Evolutionary conservation across 139 green algal species (phyloP), one percentile per base, ranked within the genome.

Genomic region (Tetradesmus lagerheimii): DNA sequence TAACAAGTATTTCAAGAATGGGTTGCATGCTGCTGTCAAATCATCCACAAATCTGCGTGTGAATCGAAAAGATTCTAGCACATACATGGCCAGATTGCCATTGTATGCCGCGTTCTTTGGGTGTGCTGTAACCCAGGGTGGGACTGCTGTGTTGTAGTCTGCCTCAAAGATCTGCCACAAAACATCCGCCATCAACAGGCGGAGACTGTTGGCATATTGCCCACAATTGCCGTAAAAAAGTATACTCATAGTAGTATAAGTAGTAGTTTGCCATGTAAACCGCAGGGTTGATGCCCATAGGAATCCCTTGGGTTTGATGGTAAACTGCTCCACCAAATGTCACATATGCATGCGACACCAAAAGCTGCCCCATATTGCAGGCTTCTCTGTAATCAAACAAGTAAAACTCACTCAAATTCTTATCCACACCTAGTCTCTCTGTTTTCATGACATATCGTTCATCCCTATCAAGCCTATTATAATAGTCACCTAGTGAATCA

Each of bases 11-110:
- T 16, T 15, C 3, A 35, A 16, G 3, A 75, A 86, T 4, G 31
- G 47, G 50, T 86, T 86, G 20, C n/a, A 57, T 3, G 45, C 80
- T 35, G 80, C 71, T n/a, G 80, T 77, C n/a, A 86, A 34, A 20
- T 86, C 80, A 50, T 76, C 50, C 5, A 86, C 50, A 75, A 86
- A 86, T 34, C 47, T 57, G 23, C 41, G 31, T 14, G 47, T 86
- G 16, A 37, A 86, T 14, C 50, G 11, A 34, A 53, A 76, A 43
- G 14, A 18, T 20, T 76, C 80, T 15, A 66, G 15, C n/a, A n/a
- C n/a, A n/a, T n/a, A n/a, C n/a, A n/a, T n/a, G n/a, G n/a, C n/a
- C n/a, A n/a, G n/a, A n/a, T 27, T 66, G 4, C 53, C 53, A 66
- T 66, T 25, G 18, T 29, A 66, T 23, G 53, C 53, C 3, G 53